These are phyloP conservation scores for Suillus sp. DNA, from an alignment of 768 basidiomycete species.

Conservation along the genomic window DNA sequence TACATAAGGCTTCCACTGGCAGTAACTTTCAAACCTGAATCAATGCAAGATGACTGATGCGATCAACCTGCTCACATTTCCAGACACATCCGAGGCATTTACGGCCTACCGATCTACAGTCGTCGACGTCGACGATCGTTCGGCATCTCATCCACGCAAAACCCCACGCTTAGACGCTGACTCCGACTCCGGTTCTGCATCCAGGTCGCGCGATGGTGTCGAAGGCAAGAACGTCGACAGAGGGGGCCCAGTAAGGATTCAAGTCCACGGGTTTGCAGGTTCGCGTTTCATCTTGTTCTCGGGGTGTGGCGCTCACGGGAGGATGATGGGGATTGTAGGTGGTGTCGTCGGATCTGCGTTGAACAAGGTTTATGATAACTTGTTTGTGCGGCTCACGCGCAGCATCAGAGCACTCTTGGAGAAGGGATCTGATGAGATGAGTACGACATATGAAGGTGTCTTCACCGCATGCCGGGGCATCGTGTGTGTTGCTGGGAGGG, in stretches of 20 bases:
- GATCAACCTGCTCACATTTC: constrained; percentile 44
- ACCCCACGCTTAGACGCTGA: constrained; percentile 65
- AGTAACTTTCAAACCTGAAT: background rate
- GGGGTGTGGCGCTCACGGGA: background rate
- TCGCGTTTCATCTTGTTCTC: constrained; percentile 5
- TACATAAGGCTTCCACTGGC: background rate
- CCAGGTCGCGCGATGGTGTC: constrained; percentile 45
- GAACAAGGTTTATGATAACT: constrained; percentile 13
- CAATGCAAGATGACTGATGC: constrained; percentile 40
- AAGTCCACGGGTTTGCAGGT: constrained; percentile 48
- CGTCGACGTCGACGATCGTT: constrained; percentile 43
- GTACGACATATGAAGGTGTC: constrained; percentile 56
- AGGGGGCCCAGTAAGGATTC: constrained; percentile 47
- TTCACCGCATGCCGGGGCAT: constrained; percentile 58
- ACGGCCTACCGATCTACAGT: constrained; percentile 43
- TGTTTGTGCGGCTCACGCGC: constrained; percentile 34
- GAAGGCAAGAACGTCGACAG: constrained; percentile 28
- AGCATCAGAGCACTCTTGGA: constrained; percentile 47
- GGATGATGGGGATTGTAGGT: background rate
- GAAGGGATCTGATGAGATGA: constrained; percentile 38
- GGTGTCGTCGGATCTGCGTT: constrained; percentile 6
- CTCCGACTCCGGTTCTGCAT: constrained; percentile 69
- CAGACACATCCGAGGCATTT: constrained; percentile 54
- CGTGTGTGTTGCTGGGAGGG: constrained; percentile 54
- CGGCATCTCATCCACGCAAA: constrained; percentile 66